Evolutionary conservation across 176 grass and related monocot genomes (phyloP).

Genomic region (Avena eriantha): DNA sequence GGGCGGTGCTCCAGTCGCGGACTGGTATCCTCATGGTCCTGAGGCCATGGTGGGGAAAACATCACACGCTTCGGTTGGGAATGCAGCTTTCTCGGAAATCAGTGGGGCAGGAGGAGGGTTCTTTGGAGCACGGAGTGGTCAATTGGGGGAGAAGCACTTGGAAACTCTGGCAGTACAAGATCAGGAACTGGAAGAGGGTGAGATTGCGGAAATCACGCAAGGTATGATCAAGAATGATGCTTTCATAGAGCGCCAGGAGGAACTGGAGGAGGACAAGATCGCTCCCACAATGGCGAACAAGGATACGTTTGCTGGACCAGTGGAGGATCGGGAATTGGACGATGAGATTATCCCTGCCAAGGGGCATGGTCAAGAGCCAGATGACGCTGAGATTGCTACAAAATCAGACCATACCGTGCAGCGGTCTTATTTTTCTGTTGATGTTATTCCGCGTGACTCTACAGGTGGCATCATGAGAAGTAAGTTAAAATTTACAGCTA

Average conservation of each 20-base stretch:
- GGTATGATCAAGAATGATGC: background rate
- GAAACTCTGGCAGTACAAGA: background rate
- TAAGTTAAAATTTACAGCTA: background rate
- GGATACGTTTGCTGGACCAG: background rate
- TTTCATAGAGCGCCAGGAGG: background rate
- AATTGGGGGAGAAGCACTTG: no score
- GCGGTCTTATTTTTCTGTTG: background rate
- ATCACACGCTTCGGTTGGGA: no score
- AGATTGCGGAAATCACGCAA: background rate
- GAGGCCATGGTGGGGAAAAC: no score
- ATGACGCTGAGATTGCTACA: background rate
- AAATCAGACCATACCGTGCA: background rate
- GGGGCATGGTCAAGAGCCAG: background rate
- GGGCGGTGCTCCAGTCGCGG: no score
- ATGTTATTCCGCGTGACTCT: background rate
- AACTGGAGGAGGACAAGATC: no score
- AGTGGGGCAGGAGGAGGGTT: no score
- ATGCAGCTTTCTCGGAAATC: no score
- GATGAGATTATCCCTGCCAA: background rate
- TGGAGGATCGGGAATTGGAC: background rate
- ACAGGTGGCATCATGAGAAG: background rate
- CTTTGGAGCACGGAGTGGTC: no score
- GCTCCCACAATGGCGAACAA: background rate
- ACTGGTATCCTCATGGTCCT: no score
- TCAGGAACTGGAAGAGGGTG: background rate